Percentiles rank a stretch among this genome's conserved stretches.
These are phyloP conservation scores for Erythrophleum fordii DNA, from an alignment of 306 rosid species.

Conservation along the genomic window DNA sequence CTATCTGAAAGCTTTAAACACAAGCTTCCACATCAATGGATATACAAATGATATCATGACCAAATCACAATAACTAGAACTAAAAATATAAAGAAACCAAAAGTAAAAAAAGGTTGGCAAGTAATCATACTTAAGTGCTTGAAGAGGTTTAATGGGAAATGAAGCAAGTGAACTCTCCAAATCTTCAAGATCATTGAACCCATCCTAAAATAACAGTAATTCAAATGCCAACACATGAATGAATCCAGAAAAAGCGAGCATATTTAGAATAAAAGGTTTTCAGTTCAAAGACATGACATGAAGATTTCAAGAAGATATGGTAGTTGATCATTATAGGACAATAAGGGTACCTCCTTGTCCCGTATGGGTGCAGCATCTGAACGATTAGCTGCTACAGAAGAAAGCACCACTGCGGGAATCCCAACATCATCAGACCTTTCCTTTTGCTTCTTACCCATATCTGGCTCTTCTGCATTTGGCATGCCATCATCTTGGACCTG, in stretches of 20 bases:
- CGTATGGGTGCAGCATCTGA: conserved; percentile 51
- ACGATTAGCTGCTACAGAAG: conserved; percentile 54
- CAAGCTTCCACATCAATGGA: conserved; percentile 13
- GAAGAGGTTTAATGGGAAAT: conserved; percentile 83
- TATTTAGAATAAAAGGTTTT: neutral
- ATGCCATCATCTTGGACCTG: conserved; percentile 86
- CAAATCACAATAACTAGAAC: neutral
- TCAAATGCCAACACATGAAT: conserved; percentile 29
- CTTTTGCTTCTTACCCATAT: conserved; percentile 49
- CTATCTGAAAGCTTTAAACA: neutral
- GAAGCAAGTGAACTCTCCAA: conserved; percentile 86
- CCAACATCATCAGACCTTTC: conserved; percentile 47
- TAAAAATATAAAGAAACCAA: neutral
- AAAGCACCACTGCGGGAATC: conserved; percentile 50
- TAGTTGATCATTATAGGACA: conserved; percentile 31
- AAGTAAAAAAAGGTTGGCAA: conserved; percentile 1
- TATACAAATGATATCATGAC: conserved; percentile 23
- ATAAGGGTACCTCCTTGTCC: conserved; percentile 61
- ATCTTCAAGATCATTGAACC: conserved; percentile 69
- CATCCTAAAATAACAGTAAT: conserved; percentile 66
- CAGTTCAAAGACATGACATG: conserved; percentile 20
- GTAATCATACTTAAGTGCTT: conserved; percentile 78
- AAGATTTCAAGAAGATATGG: conserved; percentile 4
- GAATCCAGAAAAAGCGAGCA: conserved; percentile 19
- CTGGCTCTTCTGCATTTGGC: conserved; percentile 58